Percentiles rank a stretch among this genome's conserved stretches.
Evolutionary conservation across 2,329 filamentous ascomycete species (phyloP).

Genomic region (Talaromyces sp.): DNA sequence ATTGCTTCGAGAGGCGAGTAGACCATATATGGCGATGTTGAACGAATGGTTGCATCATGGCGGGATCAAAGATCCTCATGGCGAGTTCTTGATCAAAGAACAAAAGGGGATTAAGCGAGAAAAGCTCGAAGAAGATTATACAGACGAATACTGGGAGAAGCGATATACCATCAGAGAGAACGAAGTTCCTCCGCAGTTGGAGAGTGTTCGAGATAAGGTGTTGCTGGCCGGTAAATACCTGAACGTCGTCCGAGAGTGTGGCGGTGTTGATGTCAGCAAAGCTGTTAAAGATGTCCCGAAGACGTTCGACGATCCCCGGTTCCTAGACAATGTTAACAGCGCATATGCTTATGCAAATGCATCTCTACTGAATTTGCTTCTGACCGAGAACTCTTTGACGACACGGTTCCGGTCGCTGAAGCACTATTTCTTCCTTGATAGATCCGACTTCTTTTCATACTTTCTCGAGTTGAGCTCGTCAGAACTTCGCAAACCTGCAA

Average conservation of each 20-base stretch:
- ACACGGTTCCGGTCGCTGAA: slow-evolving; percentile 85
- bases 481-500: slow-evolving; percentile 84
- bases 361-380: slow-evolving; percentile 80
- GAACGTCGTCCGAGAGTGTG: slow-evolving; percentile 95
- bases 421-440: slow-evolving; percentile 98
- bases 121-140: slow-evolving; percentile 90
- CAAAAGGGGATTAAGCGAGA: slow-evolving; percentile 92
- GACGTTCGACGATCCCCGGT: slow-evolving; percentile 86
- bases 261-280: slow-evolving; percentile 89
- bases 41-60: slow-evolving; percentile 98
- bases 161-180: slow-evolving; percentile 90
- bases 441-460: slow-evolving; percentile 96
- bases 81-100: slow-evolving; percentile 91
- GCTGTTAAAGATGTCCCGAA: slow-evolving; percentile 81
- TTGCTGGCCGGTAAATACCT: slow-evolving; percentile 94
- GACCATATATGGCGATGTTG: slow-evolving; percentile 95
- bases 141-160: slow-evolving; percentile 98
- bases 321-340: slow-evolving; percentile 91
- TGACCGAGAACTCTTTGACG: slow-evolving; percentile 88
- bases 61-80: slow-evolving; percentile 87
- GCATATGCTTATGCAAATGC: slow-evolving; percentile 95
- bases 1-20: slow-evolving; percentile 78
- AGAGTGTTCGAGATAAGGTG: slow-evolving; percentile 88
- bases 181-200: slow-evolving; percentile 86
- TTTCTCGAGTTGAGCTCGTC: slow-evolving; percentile 89